These are phyloP conservation scores for Starmerella roubikii DNA, from an alignment of 805 yeast genomes.

Conservation along the genomic window DNA sequence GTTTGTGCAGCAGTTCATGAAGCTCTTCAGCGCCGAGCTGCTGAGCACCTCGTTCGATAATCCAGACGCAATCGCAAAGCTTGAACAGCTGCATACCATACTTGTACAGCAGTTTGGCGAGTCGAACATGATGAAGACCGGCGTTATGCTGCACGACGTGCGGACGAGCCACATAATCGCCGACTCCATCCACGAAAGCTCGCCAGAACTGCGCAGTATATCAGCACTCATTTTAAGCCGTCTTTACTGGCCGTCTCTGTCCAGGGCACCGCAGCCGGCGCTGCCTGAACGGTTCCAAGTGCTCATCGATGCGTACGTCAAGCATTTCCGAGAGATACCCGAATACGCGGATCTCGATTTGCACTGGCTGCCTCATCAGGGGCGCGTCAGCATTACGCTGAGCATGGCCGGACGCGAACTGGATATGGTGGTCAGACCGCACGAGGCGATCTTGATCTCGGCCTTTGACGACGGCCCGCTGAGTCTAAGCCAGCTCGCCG, in stretches of 20 bases:
- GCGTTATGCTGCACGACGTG: constrained; percentile 53
- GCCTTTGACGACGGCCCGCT: constrained; percentile 18
- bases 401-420: constrained; percentile 35
- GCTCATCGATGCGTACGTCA: constrained; percentile 30
- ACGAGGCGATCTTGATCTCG: constrained; percentile 49
- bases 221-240: constrained; percentile 58
- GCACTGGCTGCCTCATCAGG: constrained; percentile 43
- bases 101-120: constrained; percentile 55
- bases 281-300: constrained; percentile 37
- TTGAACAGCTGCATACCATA: constrained; percentile 36
- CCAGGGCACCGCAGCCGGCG: constrained; percentile 4
- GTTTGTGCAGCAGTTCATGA: constrained; percentile 52
- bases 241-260: constrained; percentile 58
- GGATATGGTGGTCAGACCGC: constrained; percentile 45
- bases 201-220: constrained; percentile 21
- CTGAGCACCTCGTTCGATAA: constrained; percentile 22
- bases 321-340: constrained; percentile 27
- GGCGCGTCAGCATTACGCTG: constrained; percentile 48
- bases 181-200: constrained; percentile 15
- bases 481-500: constrained; percentile 27
- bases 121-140: constrained; percentile 50
- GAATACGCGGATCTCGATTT: constrained; percentile 45
- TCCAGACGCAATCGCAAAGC: constrained; percentile 18
- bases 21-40: constrained; percentile 44
- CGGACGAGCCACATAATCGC: constrained; percentile 31